Evolutionary conservation across 1,139 yeast species (phyloP), one percentile per base, ranked within the genome.

Genomic region (Nakaseomyces delphensis): DNA sequence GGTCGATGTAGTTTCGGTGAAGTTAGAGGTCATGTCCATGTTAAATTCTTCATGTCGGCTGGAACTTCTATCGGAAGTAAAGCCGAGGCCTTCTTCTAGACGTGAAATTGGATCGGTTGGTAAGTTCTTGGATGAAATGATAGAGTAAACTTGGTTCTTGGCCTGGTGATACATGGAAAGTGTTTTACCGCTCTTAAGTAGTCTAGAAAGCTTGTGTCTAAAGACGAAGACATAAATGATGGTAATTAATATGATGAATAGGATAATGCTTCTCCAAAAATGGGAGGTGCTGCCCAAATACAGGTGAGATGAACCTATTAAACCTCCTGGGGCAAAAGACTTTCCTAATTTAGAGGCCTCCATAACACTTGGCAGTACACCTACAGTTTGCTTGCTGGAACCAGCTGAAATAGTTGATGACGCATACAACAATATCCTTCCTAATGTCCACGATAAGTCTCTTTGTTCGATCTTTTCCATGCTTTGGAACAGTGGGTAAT

Each of bases 391-490:
- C 15, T 53, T 60, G 2, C 57, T 47, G 14, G 54, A 48, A 1
- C 60, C 58, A 0, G 69, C 51, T 1, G 60, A 54, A 3, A 77
- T 67, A 49, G 72, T 70, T 6, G 81, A 71, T 1, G 79, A 73
- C 0, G 83, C 84, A 57, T 71, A 77, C 9, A 78, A 59, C 13
- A 79, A 51, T 2, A 77, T 76, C 52, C 74, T 74, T 3, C 85
- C 85, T 37, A 79, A 56, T 0, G 85, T 79, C 85, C 85, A 79
- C 0, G 84, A 75, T 18, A 79, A 56, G 48, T 79, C 85, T 16
- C 70, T 71, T 2, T 80, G 83, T 45, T 74, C 68, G 8, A 79
- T 70, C 9, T 77, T 69, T 42, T 73, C 72, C 1, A 81, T 77
- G 36, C 82, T 76, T 56, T 74, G 77, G 56, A 79, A 79, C 0